Evolutionary conservation across 352 stramenopile genomes (phyloP).

Genomic region (Blastocystis sp.): DNA sequence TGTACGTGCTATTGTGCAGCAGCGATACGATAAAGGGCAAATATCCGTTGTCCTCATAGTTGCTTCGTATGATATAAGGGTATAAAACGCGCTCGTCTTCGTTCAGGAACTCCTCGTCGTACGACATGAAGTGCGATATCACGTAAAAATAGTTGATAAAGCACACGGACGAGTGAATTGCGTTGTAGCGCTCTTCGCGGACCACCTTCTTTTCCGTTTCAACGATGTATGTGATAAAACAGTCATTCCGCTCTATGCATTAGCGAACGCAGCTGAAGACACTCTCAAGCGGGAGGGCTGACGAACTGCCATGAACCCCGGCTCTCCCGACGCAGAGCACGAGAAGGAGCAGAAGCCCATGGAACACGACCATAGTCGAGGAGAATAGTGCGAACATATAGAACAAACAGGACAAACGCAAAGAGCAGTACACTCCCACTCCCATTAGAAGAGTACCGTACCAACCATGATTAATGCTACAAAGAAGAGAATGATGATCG

Average conservation of each 20-base stretch:
- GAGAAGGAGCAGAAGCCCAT: neutral
- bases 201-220: slow-evolving; percentile 30
- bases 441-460: slow-evolving; percentile 43
- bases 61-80: slow-evolving; percentile 45
- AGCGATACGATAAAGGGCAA: slow-evolving; percentile 24
- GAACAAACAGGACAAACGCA: slow-evolving; percentile 61
- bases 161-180: slow-evolving; percentile 22
- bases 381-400: neutral
- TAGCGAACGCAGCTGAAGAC: neutral
- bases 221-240: slow-evolving; percentile 40
- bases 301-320: neutral
- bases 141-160: slow-evolving; percentile 56
- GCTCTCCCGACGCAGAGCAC: neutral
- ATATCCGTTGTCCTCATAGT: slow-evolving; percentile 37
- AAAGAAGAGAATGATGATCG: slow-evolving; percentile 62
- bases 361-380: neutral
- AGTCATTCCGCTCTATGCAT: slow-evolving; percentile 27
- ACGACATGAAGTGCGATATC: slow-evolving; percentile 12
- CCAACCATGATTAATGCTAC: slow-evolving; percentile 56
- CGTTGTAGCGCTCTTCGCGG: neutral
- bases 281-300: neutral
- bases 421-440: neutral
- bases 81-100: neutral
- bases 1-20: slow-evolving; percentile 40
- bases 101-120: neutral